These are phyloP conservation scores for Citrullus mucosospermus DNA, from an alignment of 306 rosid genomes.

Conservation along the genomic window DNA sequence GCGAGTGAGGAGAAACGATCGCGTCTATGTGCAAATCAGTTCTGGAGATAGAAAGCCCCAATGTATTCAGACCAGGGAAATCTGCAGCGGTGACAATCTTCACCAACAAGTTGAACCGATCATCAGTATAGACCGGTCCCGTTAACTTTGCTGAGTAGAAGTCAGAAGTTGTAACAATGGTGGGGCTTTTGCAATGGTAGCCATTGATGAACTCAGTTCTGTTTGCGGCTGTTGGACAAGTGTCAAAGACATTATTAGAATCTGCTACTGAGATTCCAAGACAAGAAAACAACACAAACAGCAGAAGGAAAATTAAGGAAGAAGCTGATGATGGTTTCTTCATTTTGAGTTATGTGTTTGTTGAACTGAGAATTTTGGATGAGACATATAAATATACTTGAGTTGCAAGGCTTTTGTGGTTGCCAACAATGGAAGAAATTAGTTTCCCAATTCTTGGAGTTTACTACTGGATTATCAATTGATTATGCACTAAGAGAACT, in stretches of 20 bases:
- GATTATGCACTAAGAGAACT: conserved; percentile 29
- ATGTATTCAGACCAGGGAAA: conserved; percentile 57
- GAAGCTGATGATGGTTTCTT: conserved; percentile 1
- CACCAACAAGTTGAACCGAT: conserved; percentile 18
- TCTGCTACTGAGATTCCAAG: conserved; percentile 25
- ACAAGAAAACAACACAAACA: conserved; percentile 13
- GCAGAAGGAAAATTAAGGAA: conserved; percentile 9
- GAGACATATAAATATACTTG: conserved; percentile 3
- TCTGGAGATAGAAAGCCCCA: conserved; percentile 58
- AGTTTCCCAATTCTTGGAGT: conserved; percentile 35
- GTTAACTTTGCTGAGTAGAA: conserved; percentile 44
- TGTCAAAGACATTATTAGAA: conserved; percentile 38
- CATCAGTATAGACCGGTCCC: conserved; percentile 25
- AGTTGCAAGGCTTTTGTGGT: conserved; percentile 16
- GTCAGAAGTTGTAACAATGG: conserved; percentile 24
- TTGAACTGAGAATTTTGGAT: not conserved
- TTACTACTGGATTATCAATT: conserved; percentile 46
- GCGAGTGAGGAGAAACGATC: conserved; percentile 33
- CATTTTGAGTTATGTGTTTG: conserved; percentile 19
- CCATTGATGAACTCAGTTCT: conserved; percentile 52
- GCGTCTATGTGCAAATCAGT: conserved; percentile 45
- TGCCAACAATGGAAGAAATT: conserved; percentile 38
- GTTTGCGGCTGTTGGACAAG: conserved; percentile 38
- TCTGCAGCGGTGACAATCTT: conserved; percentile 41
- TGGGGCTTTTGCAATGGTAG: conserved; percentile 52